These are phyloP conservation scores for Paspalum vaginatum DNA, from an alignment of 176 grass and related monocot species.

Conservation along the genomic window DNA sequence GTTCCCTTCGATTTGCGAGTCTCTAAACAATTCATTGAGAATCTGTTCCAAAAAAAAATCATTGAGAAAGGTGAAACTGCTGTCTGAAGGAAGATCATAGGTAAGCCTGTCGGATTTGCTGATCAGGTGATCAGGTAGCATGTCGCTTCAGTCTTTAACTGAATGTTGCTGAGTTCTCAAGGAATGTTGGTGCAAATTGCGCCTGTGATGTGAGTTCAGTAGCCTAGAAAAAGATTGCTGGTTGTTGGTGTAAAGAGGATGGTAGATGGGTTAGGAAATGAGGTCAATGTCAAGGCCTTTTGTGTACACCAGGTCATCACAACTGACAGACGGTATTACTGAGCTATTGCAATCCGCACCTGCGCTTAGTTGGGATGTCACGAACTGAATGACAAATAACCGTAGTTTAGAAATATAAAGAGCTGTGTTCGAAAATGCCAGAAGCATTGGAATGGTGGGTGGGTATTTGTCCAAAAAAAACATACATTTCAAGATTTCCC, in stretches of 20 bases:
- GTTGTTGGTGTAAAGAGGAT: slow-evolving; percentile 7
- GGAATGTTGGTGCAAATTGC: slow-evolving; percentile 27
- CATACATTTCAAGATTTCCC: no score
- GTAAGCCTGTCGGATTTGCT: slow-evolving; percentile 6
- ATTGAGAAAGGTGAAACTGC: not conserved
- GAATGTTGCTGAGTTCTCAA: slow-evolving; percentile 18
- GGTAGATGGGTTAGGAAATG: not conserved
- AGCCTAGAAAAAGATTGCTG: slow-evolving; percentile 27
- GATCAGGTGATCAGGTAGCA: not conserved
- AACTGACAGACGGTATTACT: not conserved
- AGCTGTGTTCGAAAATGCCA: not conserved
- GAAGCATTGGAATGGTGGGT: not conserved
- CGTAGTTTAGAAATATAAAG: not conserved
- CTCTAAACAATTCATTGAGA: not conserved
- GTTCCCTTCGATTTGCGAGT: not conserved
- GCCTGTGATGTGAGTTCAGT: slow-evolving; percentile 8
- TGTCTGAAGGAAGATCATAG: slow-evolving; percentile 23
- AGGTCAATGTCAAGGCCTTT: slow-evolving; percentile 12
- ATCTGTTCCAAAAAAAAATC: not conserved
- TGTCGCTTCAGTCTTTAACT: slow-evolving; percentile 20
- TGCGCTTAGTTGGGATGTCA: slow-evolving; percentile 15
- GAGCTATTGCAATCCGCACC: not conserved
- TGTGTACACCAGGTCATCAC: not conserved
- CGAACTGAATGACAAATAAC: not conserved
- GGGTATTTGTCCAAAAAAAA: not conserved